Evolutionary conservation across 1,284 basidiomycete genomes (phyloP).

Genomic region (Trichosporon sp.): DNA sequence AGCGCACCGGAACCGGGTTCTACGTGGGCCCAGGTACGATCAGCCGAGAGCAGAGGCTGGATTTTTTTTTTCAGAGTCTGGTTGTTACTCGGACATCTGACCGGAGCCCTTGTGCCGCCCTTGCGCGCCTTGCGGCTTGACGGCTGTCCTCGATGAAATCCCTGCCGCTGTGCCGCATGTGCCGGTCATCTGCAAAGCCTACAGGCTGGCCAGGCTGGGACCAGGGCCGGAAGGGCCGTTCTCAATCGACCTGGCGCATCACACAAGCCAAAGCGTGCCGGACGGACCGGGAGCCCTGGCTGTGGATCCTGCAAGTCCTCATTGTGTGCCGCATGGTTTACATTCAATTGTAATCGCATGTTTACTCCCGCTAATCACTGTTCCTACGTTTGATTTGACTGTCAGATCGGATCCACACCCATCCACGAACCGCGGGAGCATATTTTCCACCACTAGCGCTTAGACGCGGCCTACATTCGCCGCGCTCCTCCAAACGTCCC

Average conservation of each 20-base stretch:
- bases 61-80: neutral
- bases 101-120: neutral
- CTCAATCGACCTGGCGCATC: neutral
- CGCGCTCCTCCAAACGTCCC: neutral
- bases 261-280: neutral
- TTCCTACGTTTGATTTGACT: neutral
- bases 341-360: neutral
- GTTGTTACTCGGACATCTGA: slow-evolving; percentile 11
- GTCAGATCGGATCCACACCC: neutral
- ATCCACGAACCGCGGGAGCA: neutral
- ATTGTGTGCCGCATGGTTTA: neutral
- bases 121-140: neutral
- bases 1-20: neutral
- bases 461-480: slow-evolving; percentile 6
- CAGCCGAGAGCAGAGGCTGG: neutral
- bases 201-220: neutral
- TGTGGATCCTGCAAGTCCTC: neutral
- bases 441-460: slow-evolving; percentile 19
- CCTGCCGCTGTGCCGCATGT: neutral
- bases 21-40: slow-evolving; percentile 13
- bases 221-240: neutral
- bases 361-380: neutral
- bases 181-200: neutral
- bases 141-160: neutral
- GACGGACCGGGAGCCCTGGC: neutral